phyloP scores from a whole-genome alignment of 352 stramenopile genomes.

The Phytopythium cucurbitacearum region DNA sequence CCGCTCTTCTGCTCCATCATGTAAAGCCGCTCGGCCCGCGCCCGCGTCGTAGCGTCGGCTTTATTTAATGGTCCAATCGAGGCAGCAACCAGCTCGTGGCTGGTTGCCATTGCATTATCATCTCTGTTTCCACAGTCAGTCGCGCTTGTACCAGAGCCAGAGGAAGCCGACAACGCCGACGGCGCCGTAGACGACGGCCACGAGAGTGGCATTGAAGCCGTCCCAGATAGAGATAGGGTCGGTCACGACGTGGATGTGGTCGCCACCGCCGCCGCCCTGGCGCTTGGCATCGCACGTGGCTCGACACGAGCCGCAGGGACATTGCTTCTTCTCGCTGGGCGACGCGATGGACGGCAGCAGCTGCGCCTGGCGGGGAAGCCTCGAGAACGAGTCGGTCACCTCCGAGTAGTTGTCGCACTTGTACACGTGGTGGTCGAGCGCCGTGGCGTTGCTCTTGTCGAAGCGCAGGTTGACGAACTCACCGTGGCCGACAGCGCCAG shows the following conservation, averaged over 20 bases:
- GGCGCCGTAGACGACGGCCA: slow-evolving; percentile 51
- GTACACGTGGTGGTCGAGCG: slow-evolving; percentile 58
- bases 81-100: not conserved
- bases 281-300: slow-evolving; percentile 55
- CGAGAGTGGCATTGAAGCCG: slow-evolving; percentile 59
- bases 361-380: slow-evolving; percentile 62
- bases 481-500: slow-evolving; percentile 81
- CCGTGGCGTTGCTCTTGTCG: slow-evolving; percentile 4
- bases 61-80: too few species aligned
- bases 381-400: slow-evolving; percentile 20
- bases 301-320: slow-evolving; percentile 67
- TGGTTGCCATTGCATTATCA: not conserved
- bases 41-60: not conserved
- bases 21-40: slow-evolving; percentile 13
- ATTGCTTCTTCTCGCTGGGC: slow-evolving; percentile 51
- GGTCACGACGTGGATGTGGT: slow-evolving; percentile 46
- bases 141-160: slow-evolving; percentile 36
- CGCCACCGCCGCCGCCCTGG: slow-evolving; percentile 16
- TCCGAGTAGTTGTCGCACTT: slow-evolving; percentile 79
- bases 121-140: slow-evolving; percentile 9
- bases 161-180: slow-evolving; percentile 30
- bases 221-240: slow-evolving; percentile 66
- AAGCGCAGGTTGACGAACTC: slow-evolving; percentile 84
- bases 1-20: slow-evolving; percentile 66
- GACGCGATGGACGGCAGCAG: slow-evolving; percentile 63